Evolutionary conservation across 441 rosid species (phyloP), one percentile per base, ranked within the genome.

Genomic region (Gossypium schwendimanii): DNA sequence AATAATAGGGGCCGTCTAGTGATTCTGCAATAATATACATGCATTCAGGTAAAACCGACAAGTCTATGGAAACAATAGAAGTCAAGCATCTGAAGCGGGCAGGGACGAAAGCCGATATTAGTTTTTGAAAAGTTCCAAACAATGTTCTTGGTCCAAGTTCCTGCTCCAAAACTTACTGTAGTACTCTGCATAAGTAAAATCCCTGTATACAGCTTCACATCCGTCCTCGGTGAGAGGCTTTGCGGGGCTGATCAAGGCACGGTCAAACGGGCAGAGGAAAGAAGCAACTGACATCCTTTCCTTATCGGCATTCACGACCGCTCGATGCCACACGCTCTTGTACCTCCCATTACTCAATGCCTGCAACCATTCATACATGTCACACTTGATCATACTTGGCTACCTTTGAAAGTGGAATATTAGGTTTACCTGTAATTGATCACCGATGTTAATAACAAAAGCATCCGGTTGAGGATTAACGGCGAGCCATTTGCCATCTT

Each of bases 291-390:
- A 86, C 76, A 89, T 73, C 52, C 93, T 84, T 4, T 81, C 77
- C 41, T 45, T 80, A 11, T 84, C 85, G 0, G 80, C 55, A 68
- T 87, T 89, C 71, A 86, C 86, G 9, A 81, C 50, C 0, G 91
- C 93, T 14, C 91, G 74, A 59, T 87, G 93, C 88, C 87, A 82
- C 5, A 89, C 88, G 28, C 91, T 89, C 74, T 87, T 87, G 80
- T 89, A 89, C 71, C 78, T 82, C 60, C 91, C 93, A 61, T 89
- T 87, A 49, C 89, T 89, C 78, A 84, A 1, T 31, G 93, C 91
- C 93, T 89, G 78, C 71, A 62, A 45, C 71, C 63, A 70, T 58
- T 21, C 11, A 54, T 54, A 11, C 2, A 50, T 44, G 26, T 53
- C 12, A 7, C 12, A 26, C 10, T 55, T 54, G 60, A 54, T 20